Conservation (phyloP, 306 rosid genomes). For the Vigna radiata region DNA sequence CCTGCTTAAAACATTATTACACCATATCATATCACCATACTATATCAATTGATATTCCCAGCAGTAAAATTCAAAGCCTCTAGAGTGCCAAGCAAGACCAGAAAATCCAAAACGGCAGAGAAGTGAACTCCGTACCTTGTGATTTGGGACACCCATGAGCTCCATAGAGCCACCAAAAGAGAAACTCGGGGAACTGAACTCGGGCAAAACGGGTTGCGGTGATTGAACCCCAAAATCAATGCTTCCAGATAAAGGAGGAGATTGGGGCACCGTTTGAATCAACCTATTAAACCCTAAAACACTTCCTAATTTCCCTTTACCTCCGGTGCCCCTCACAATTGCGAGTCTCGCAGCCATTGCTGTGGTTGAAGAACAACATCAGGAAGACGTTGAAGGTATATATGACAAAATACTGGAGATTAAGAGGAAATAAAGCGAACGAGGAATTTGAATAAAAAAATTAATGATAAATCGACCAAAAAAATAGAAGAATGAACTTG, state of each 20-base stretch:
- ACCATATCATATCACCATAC: not conserved
- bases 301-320: conserved; percentile 38
- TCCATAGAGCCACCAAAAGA: conserved; percentile 73
- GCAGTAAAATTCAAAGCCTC: conserved; percentile 7
- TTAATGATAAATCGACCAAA: not conserved
- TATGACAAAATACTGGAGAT: not conserved
- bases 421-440: not conserved
- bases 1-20: not conserved
- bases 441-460: not conserved
- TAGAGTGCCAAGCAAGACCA: conserved; percentile 14
- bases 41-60: not conserved
- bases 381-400: not conserved
- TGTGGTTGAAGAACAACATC: conserved; percentile 20
- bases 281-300: conserved; percentile 53
- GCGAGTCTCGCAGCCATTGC: conserved; percentile 60
- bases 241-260: conserved; percentile 60
- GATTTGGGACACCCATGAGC: conserved; percentile 91
- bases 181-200: conserved; percentile 59
- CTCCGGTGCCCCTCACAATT: conserved; percentile 45
- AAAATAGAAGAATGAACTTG: not conserved
- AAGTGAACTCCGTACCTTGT: conserved; percentile 54
- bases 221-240: conserved; percentile 39
- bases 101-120: conserved; percentile 14
- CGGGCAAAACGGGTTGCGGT: conserved; percentile 60
- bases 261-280: conserved; percentile 48